These are phyloP conservation scores for Cladosporium sp. DNA, from an alignment of 2,329 filamentous ascomycete genomes.

Conservation along the genomic window DNA sequence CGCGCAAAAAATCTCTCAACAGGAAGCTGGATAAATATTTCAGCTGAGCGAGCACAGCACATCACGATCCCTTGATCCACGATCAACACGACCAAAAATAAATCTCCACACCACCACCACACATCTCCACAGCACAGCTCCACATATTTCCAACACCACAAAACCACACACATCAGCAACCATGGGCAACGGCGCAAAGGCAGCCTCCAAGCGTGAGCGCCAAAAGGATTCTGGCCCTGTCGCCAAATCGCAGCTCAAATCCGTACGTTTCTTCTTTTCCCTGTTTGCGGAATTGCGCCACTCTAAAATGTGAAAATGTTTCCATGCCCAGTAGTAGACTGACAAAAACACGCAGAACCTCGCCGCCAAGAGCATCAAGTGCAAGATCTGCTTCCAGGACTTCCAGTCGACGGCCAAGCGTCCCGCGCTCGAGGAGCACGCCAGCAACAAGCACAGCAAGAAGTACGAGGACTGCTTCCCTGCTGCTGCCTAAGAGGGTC, in stretches of 20 bases:
- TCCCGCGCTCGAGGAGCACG: conserved; percentile 71
- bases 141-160: neutral
- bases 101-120: neutral
- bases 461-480: conserved; percentile 68
- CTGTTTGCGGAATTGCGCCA: neutral
- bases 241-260: conserved; percentile 29
- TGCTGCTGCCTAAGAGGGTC: neutral
- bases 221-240: conserved; percentile 60
- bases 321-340: neutral
- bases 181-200: conserved; percentile 58
- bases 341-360: conserved; percentile 60
- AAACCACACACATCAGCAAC: neutral
- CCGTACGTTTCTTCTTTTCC: conserved; percentile 20
- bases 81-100: conserved; percentile 1
- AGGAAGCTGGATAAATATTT: neutral
- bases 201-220: conserved; percentile 72
- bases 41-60: neutral
- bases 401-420: conserved; percentile 77
- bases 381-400: conserved; percentile 73
- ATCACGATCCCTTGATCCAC: neutral
- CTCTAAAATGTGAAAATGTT: too few species aligned
- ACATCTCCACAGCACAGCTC: conserved; percentile 6
- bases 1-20: conserved; percentile 10
- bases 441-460: conserved; percentile 76
- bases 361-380: conserved; percentile 75